Evolutionary conservation across 2,329 filamentous ascomycete species (phyloP), one percentile per base, ranked within the genome.

Genomic region (Thelonectria blattea): DNA sequence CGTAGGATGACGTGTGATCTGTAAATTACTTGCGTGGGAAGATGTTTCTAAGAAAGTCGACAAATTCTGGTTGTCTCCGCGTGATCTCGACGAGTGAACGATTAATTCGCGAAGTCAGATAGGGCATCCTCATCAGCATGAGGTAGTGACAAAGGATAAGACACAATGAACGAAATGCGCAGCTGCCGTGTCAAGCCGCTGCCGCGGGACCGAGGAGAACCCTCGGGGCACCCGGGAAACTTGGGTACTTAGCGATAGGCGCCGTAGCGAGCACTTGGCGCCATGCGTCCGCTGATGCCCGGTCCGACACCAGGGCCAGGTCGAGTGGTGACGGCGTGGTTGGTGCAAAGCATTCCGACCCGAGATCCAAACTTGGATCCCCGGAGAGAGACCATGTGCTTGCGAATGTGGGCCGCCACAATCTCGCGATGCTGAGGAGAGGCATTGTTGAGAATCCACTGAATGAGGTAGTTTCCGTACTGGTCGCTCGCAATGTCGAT

Each of bases 401-500:
- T 98, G 70, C 92, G 91, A 71, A 99, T 96, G 74, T 99, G 95
- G 58, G 88, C 89, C 49, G 93, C 93, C 66, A 99, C 95, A 66
- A 96, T 82, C 74, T 99, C 96, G 60, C 93, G 91, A 75, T 98
- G 95, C 75, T 96, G 92, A 56, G 90, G 83, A 59, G 89, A 88
- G 62, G 92, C 90, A 74, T 97, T 91, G 69, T 92, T 93, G 72
- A 99, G 83, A 72, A 99, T 95, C 86, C 96, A 97, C 77, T 99
- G 95, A 65, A 99, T 91, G 65, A 99, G 85, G 73, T 99, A 99
- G 79, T 99, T 99, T 70, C 95, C 95, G 73, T 98, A 99, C 76
- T 99, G 96, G 75, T 99, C 96, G 72, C 95, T 96, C 65, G 95
- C 92, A 79, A 98, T 98, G 74, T 99, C 94, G 75, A 99, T 98